Base-by-base conservation (phyloP, 108 stramenopile genomes). In the Cyclostephanos invisitatus region DNA sequence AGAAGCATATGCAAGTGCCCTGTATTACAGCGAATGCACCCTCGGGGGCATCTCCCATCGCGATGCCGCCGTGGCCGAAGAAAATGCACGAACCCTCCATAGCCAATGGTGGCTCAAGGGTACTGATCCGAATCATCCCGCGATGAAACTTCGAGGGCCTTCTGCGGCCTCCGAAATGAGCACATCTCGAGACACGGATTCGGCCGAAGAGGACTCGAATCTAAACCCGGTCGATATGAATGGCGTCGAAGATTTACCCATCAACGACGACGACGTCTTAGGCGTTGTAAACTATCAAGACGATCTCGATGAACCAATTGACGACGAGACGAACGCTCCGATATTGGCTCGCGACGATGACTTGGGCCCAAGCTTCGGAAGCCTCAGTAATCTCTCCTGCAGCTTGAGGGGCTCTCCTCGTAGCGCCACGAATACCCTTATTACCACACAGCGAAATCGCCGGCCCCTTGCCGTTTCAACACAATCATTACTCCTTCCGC, bases 41-140 rank as follows among this genome's bases (percentile, higher is more conserved):
- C 36, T 67, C 24, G 50, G 56, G 0, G 66, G 58, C 20, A 71
- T 78, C 55, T 63, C 62, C 27, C 37, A 49, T 14, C 37, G n/a
- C 0, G 66, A 58, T 20, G 71, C 77, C 27, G 46, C 70, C 7
- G 44, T 50, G 18, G 77, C 77, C 3, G 71, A 72, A 57, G 67
- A 78, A 44, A 48, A 62, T 64, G 77, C 51, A 10, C 28, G 64
- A 54, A 46, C 29, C 10, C n/a, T 47, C 4, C 77, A 72, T n/a
- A 78, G 77, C 50, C 70, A 67, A 47, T 78, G 77, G 77, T 78
- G 77, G 77, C 65, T 78, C 0, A 59, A 44, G 9, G 77, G 77
- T 9, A 20, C 68, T 14, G 71, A 78, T 53, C 77, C 77, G 2
- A 48, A 72, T 9, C 77, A 78, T 71, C 77, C 77, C 3, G 38